phyloP scores from a whole-genome alignment of 164 flowering plant species.

The Chloranthus sessilifolius region DNA sequence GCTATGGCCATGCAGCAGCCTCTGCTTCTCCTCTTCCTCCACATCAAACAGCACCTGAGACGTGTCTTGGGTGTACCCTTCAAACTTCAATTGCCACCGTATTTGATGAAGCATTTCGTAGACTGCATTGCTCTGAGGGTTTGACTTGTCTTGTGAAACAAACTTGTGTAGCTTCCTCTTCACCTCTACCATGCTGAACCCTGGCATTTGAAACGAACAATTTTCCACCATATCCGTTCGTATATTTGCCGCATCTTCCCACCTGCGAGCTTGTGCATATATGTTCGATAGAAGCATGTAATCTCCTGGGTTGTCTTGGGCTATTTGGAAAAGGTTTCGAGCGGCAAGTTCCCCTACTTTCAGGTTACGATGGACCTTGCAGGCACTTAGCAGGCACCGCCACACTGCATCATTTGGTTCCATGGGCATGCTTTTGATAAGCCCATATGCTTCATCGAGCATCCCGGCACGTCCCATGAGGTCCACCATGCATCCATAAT shows the following conservation, averaged over 20 bases:
- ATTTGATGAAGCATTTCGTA: constrained; percentile 80
- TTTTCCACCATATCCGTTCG: constrained; percentile 34
- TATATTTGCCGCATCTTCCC: constrained; percentile 43
- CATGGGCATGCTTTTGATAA: constrained; percentile 62
- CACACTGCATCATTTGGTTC: constrained; percentile 61
- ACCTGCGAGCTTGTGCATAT: constrained; percentile 50
- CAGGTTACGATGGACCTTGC: constrained; percentile 42
- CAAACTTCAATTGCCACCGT: constrained; percentile 83
- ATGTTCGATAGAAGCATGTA: constrained; percentile 53
- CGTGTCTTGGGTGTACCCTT: constrained; percentile 67
- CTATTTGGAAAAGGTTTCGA: constrained; percentile 27
- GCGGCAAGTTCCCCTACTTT: constrained; percentile 49
- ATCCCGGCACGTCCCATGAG: constrained; percentile 65
- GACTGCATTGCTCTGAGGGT: constrained; percentile 32
- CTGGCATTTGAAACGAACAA: constrained; percentile 44
- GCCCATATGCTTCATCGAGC: constrained; percentile 56
- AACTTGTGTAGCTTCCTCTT: constrained; percentile 46
- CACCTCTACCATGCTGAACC: constrained; percentile 60
- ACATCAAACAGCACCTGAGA: constrained; percentile 53
- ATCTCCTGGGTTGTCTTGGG: constrained; percentile 38
- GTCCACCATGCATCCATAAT: constrained; percentile 81
- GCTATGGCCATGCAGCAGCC: constrained; percentile 52
- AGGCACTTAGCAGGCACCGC: constrained; percentile 68
- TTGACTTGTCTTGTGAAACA: constrained; percentile 56
- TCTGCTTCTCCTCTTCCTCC: constrained; percentile 68